These are phyloP conservation scores for Botrytis pseudocinerea DNA, from an alignment of 2,329 filamentous ascomycete genomes.

Conservation along the genomic window DNA sequence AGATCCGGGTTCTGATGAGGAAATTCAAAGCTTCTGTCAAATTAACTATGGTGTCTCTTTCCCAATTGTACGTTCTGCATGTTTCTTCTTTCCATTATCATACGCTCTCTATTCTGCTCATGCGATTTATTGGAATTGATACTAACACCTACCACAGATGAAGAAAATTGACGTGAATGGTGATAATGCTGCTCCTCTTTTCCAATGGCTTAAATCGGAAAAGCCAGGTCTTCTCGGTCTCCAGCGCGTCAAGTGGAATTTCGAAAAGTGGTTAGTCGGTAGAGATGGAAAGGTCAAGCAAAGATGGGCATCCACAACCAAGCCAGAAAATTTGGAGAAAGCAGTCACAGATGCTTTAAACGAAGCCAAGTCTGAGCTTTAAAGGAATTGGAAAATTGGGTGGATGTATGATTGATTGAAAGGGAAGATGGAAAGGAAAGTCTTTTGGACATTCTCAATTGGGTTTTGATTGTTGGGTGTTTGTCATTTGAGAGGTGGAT, in stretches of 20 bases:
- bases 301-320: constrained; percentile 84
- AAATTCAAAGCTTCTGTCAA: constrained; percentile 84
- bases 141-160: constrained; percentile 43
- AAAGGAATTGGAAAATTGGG: background rate
- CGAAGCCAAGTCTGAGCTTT: constrained; percentile 28
- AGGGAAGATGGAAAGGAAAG: background rate
- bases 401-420: background rate
- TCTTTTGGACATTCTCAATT: background rate
- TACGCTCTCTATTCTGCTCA: background rate
- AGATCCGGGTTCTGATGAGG: constrained; percentile 74
- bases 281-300: constrained; percentile 82
- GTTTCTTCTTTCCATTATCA: background rate
- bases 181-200: constrained; percentile 74
- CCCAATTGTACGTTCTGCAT: constrained; percentile 63
- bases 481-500: background rate
- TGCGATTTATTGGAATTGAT: too few relatives aligned
- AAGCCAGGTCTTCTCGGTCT: constrained; percentile 84
- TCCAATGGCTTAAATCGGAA: constrained; percentile 70
- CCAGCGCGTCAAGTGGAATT: constrained; percentile 98
- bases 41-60: constrained; percentile 93
- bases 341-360: constrained; percentile 67
- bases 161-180: constrained; percentile 96
- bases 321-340: constrained; percentile 78
- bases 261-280: constrained; percentile 95
- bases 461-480: background rate